A percentile compares a stretch with the other conserved stretches of the same genome.
phyloP scores from a whole-genome alignment of 2,329 filamentous ascomycete genomes.

The Microsporum audouinii region DNA sequence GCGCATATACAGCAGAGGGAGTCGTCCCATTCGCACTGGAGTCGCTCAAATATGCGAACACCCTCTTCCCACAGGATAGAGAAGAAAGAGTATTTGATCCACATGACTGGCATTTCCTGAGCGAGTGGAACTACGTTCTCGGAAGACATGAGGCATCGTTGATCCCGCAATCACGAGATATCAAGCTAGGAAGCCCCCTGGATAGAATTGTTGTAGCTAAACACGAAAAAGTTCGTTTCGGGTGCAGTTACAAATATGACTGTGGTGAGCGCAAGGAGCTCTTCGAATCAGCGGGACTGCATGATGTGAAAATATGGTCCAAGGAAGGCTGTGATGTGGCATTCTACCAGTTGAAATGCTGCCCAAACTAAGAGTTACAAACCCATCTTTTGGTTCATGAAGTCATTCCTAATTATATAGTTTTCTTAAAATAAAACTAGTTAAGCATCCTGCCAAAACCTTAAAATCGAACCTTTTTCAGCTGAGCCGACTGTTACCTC shows the following conservation, averaged over 20 bases:
- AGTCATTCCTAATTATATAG: neutral
- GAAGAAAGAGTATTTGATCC: neutral
- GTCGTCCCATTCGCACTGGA: neutral
- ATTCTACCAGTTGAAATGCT: neutral
- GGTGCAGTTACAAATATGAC: constrained; percentile 1
- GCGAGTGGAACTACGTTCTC: constrained; percentile 1
- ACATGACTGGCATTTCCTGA: neutral
- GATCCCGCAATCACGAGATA: neutral
- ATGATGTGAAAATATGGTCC: neutral
- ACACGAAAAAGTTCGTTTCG: neutral
- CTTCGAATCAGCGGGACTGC: neutral
- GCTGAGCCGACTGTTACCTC: neutral
- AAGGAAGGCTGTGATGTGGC: constrained; percentile 1
- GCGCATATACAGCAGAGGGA: neutral
- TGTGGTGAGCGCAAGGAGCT: constrained; percentile 3
- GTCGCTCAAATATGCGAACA: neutral
- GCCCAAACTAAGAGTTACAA: neutral
- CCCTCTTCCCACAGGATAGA: neutral
- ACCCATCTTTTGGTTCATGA: neutral
- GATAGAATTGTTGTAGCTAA: neutral
- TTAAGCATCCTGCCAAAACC: neutral
- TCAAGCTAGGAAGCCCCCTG: neutral
- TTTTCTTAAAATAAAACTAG: neutral
- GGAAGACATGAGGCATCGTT: constrained; percentile 3
- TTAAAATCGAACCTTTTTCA: neutral